These are phyloP conservation scores for Nicotiana tabacum DNA, from an alignment of 257 asterid genomes.

Conservation along the genomic window DNA sequence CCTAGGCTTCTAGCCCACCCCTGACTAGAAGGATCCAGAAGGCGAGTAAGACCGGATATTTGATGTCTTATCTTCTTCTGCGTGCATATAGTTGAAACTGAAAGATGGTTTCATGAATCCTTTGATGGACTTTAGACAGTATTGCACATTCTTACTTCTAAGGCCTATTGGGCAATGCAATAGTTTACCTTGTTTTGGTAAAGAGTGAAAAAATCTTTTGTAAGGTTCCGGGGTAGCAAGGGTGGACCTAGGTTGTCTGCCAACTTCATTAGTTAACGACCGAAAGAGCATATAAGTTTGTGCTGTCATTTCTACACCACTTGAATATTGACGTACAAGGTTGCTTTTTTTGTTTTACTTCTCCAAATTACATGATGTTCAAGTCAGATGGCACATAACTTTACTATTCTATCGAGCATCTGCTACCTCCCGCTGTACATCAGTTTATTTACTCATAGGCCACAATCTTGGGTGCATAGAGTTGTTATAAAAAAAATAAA, in stretches of 20 bases:
- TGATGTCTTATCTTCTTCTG: background rate
- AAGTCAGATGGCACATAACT: no score
- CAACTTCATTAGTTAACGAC: constrained; percentile 22
- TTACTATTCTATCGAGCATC: no score
- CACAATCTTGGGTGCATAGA: background rate
- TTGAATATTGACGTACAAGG: background rate
- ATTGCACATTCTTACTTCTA: background rate
- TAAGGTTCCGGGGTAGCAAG: constrained; percentile 37
- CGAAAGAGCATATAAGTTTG: background rate
- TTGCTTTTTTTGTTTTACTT: no score
- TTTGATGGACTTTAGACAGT: background rate
- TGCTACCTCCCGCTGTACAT: no score
- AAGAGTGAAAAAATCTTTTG: background rate
- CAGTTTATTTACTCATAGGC: no score
- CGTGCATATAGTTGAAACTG: background rate
- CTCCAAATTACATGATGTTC: no score
- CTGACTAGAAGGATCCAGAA: no score
- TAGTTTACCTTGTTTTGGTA: background rate
- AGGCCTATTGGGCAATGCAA: background rate
- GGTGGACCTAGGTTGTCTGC: constrained; percentile 43
- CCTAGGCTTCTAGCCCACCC: no score
- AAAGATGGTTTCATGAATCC: background rate
- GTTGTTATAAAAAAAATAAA: background rate
- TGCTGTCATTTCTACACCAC: constrained; percentile 25
- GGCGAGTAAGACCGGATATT: background rate